A percentile compares a stretch with the other conserved stretches of the same genome.
Conservation (phyloP, 2,329 filamentous ascomycete genomes). For the Grosmannia penicillata region DNA sequence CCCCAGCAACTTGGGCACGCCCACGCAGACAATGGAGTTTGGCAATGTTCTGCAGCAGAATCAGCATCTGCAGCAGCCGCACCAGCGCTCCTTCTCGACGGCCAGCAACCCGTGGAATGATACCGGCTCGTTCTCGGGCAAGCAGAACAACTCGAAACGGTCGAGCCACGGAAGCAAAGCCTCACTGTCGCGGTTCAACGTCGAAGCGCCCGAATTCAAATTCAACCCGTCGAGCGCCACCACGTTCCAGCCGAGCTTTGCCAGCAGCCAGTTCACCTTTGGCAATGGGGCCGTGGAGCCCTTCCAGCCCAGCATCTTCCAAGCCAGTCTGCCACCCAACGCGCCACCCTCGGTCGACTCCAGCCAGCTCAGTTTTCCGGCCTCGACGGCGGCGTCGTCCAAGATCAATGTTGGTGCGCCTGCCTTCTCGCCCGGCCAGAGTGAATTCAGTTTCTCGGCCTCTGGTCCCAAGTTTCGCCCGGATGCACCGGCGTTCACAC, state of each 20-base stretch:
- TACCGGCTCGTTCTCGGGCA: slow-evolving; percentile 23
- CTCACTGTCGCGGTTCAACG: slow-evolving; percentile 70
- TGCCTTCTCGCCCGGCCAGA: slow-evolving; percentile 53
- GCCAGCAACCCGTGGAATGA: slow-evolving; percentile 51
- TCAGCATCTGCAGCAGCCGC: slow-evolving; percentile 26
- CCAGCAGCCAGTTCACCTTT: slow-evolving; percentile 32
- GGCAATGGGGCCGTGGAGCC: slow-evolving; percentile 18
- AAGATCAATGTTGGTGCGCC: slow-evolving; percentile 58
- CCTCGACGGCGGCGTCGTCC: slow-evolving; percentile 22
- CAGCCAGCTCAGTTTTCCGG: slow-evolving; percentile 26
- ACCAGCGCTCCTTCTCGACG: slow-evolving; percentile 40
- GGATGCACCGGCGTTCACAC: slow-evolving; percentile 64
- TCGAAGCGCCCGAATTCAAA: slow-evolving; percentile 77
- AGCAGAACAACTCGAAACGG: slow-evolving; percentile 22
- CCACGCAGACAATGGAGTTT: slow-evolving; percentile 35
- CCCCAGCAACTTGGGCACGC: slow-evolving; percentile 56
- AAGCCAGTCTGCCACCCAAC: slow-evolving; percentile 21
- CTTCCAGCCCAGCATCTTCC: slow-evolving; percentile 35
- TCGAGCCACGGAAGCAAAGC: slow-evolving; percentile 52
- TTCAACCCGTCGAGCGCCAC: slow-evolving; percentile 44
- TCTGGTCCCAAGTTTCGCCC: slow-evolving; percentile 57
- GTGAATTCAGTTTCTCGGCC: slow-evolving; percentile 53
- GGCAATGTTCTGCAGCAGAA: slow-evolving; percentile 31
- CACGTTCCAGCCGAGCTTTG: slow-evolving; percentile 32
- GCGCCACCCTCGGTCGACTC: slow-evolving; percentile 20